Evolutionary conservation across 2,329 filamentous ascomycete genomes (phyloP).

Genomic region (Achaetomium macrosporum): DNA sequence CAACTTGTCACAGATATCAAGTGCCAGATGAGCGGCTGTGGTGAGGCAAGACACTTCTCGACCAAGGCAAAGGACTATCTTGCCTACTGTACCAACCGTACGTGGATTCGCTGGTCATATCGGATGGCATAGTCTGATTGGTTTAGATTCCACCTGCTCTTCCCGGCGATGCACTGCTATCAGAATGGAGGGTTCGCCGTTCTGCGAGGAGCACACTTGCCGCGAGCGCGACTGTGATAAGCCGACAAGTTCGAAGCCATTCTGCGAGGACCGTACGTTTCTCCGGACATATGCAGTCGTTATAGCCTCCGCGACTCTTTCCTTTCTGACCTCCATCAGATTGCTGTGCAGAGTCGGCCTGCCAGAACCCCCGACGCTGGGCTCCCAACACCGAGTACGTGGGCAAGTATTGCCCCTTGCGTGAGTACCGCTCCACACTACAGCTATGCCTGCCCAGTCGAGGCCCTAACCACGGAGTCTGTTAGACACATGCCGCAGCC

Average conservation of each 20-base stretch:
- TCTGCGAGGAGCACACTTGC: constrained; percentile 22
- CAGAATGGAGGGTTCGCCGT: constrained; percentile 15
- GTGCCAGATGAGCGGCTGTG: constrained; percentile 19
- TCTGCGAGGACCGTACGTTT: constrained; percentile 21
- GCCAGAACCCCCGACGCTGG: constrained; percentile 10
- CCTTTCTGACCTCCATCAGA: constrained; percentile 8
- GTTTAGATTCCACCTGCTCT: constrained; percentile 19
- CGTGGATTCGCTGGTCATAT: neutral
- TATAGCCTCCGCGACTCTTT: neutral
- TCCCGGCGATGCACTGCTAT: constrained; percentile 15
- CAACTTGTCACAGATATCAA: constrained; percentile 18
- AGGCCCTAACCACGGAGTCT: neutral
- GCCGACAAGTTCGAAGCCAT: constrained; percentile 7
- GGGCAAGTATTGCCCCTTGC: constrained; percentile 17
- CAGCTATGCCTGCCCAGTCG: neutral
- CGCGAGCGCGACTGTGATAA: constrained; percentile 18
- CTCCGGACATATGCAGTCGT: neutral
- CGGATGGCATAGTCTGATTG: neutral
- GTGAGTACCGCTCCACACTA: constrained; percentile 6
- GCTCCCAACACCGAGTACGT: neutral
- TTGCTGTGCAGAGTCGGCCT: constrained; percentile 13
- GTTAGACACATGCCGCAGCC: constrained; percentile 21
- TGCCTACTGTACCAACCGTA: constrained; percentile 19
- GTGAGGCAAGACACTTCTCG: constrained; percentile 15
- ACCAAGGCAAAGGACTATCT: constrained; percentile 20